A percentile compares a stretch with the other conserved stretches of the same genome.
Evolutionary conservation across 805 yeast genomes (phyloP).

Genomic region (Pichia insulana): DNA sequence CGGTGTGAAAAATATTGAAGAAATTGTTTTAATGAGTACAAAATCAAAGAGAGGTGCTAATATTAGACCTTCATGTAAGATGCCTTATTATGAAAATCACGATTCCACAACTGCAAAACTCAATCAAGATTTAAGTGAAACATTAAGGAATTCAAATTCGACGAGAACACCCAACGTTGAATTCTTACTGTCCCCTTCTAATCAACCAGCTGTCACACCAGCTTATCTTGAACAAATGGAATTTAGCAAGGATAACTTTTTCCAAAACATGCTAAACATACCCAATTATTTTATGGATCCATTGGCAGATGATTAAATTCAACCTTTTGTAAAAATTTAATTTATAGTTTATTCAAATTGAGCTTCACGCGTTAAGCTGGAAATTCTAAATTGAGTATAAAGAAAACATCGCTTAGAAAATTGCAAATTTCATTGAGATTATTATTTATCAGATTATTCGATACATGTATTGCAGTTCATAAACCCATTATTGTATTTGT

Average conservation of each 20-base stretch:
- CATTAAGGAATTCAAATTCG: not conserved
- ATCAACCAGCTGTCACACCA: too few relatives aligned
- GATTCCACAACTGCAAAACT: not conserved
- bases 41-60: not conserved
- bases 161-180: constrained; percentile 4
- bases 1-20: constrained; percentile 1
- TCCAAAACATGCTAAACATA: constrained; percentile 26
- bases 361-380: too few relatives aligned
- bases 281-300: constrained; percentile 25
- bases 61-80: not conserved
- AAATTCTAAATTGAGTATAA: too few relatives aligned
- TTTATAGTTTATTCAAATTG: too few relatives aligned
- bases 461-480: too few relatives aligned
- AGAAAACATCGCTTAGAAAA: too few relatives aligned
- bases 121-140: not conserved
- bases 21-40: not conserved
- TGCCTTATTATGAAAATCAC: constrained; percentile 2
- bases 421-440: too few relatives aligned
- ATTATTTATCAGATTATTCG: too few relatives aligned
- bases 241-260: constrained; percentile 13
- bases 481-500: too few relatives aligned
- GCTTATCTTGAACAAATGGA: too few relatives aligned
- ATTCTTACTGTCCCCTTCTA: constrained; percentile 6
- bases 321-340: too few relatives aligned
- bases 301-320: constrained; percentile 3